Percentiles rank a stretch among this genome's conserved stretches.
Evolutionary conservation across 2,329 filamentous ascomycete species (phyloP).

Genomic region (Trichoderma guizhouense): DNA sequence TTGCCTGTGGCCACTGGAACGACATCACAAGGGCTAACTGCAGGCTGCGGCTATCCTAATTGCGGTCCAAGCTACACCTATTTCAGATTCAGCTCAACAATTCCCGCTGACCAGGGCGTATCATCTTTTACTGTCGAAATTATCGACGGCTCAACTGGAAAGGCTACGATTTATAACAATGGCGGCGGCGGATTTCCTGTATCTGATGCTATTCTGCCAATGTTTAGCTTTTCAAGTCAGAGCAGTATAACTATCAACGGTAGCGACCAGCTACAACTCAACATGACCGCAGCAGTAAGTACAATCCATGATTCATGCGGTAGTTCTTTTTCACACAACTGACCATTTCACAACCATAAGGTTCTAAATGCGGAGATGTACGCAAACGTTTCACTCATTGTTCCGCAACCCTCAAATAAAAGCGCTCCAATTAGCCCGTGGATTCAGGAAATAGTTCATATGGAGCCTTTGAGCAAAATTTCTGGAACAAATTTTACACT

Average conservation of each 20-base stretch:
- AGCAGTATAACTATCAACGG: background rate
- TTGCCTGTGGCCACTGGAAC: background rate
- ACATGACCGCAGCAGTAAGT: background rate
- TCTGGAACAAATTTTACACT: background rate
- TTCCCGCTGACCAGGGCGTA: background rate
- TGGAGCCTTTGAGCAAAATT: background rate
- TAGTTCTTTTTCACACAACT: background rate
- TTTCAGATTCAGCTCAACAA: background rate
- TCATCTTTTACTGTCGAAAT: conserved; percentile 2
- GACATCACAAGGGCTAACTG: background rate
- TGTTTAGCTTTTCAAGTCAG: background rate
- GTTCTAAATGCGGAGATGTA: background rate
- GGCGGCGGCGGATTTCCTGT: background rate
- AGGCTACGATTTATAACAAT: background rate
- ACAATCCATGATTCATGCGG: background rate
- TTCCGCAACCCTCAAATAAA: background rate
- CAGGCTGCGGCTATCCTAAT: background rate
- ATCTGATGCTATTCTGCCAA: background rate
- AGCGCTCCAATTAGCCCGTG: background rate
- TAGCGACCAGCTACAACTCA: background rate
- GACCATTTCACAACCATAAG: background rate
- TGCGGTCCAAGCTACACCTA: background rate
- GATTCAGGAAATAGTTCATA: background rate
- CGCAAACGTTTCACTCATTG: background rate
- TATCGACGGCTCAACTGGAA: background rate